Base-by-base conservation (phyloP, 169 alveolate species). In the Eimeria falciformis region DNA sequence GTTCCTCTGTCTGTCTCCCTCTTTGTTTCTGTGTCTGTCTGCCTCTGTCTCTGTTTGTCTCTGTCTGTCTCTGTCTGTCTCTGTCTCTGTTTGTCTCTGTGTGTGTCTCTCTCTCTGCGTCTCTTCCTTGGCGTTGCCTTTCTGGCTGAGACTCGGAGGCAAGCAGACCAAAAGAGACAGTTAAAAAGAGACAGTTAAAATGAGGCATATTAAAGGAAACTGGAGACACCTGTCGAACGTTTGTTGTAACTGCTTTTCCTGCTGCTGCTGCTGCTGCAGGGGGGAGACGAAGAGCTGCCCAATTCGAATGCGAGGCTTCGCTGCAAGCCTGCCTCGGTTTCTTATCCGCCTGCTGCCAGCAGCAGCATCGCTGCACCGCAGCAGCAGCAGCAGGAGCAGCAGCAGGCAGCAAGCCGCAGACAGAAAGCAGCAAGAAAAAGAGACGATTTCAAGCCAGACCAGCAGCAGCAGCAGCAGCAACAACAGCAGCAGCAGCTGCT, bases 211-310 rank as follows among this genome's bases (percentile, higher is more conserved):
- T n/a, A n/a, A n/a, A n/a, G n/a, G n/a, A n/a, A n/a, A n/a, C n/a
- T n/a, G n/a, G n/a, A n/a, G n/a, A n/a, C n/a, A n/a, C n/a, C n/a
- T 53, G 17, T 17, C 62, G 62, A 53, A 17, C 62, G 17, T 23
- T 17, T 58, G 2, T 9, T 21, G 73, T 23, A 21, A 33, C 73
- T 62, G 73, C 5, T 62, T 23, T 33, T 62, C 40, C 73, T 62
- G 73, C 73, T 62, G 73, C 5, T 62, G 73, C 73, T 62, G 73
- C 73, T 62, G 73, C 46, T 62, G 73, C 79, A 68, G 79, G 79
- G 79, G 5, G 79, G 9, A 25, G 79, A 68, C 5, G 79, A 68
- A 25, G 43, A 9, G 11, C 18, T 68, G 33, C 79, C 4, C 4
- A 25, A n/a, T 25, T 68, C 79, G n/a, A 68, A 21, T 46, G 9